A percentile compares a stretch with the other conserved stretches of the same genome.
These are phyloP conservation scores for Daldinia bambusicola DNA, from an alignment of 495 filamentous ascomycete species.

Conservation along the genomic window DNA sequence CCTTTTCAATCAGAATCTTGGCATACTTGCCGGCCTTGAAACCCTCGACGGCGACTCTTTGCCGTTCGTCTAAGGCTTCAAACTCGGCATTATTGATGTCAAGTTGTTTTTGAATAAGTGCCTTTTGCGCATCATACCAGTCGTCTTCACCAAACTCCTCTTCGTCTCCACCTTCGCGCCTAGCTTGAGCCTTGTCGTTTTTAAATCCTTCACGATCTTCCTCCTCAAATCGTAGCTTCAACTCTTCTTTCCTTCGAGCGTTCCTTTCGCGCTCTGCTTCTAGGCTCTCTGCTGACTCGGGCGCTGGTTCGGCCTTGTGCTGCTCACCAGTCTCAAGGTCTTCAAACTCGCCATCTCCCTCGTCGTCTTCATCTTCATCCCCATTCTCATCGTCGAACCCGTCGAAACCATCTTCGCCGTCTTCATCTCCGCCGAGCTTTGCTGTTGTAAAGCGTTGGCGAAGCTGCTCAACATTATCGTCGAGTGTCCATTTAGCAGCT, in stretches of 20 bases:
- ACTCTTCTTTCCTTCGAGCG: constrained; percentile 89
- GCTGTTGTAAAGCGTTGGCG: constrained; percentile 77
- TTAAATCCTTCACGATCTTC: constrained; percentile 94
- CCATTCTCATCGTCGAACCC: constrained; percentile 59
- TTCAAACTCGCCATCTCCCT: constrained; percentile 91
- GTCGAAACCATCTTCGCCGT: constrained; percentile 56
- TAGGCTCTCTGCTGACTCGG: constrained; percentile 56
- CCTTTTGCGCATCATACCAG: constrained; percentile 98
- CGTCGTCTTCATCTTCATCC: constrained; percentile 71
- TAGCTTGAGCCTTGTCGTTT: constrained; percentile 80
- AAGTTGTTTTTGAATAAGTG: constrained; percentile 90
- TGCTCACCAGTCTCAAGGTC: constrained; percentile 85
- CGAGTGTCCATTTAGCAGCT: constrained; percentile 84
- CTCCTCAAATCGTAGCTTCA: constrained; percentile 94
- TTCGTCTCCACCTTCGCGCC: constrained; percentile 66
- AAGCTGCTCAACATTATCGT: constrained; percentile 78
- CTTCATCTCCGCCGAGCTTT: constrained; percentile 65
- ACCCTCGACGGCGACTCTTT: constrained; percentile 85
- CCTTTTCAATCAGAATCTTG: constrained; percentile 84
- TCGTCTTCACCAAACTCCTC: constrained; percentile 95
- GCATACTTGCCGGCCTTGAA: constrained; percentile 94
- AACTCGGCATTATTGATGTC: constrained; percentile 95
- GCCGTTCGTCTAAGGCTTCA: constrained; percentile 80
- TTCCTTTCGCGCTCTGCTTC: constrained; percentile 91
- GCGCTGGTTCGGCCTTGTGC: constrained; percentile 51